Conservation (phyloP, 495 filamentous ascomycete species). For the Haplographium delicatum region DNA sequence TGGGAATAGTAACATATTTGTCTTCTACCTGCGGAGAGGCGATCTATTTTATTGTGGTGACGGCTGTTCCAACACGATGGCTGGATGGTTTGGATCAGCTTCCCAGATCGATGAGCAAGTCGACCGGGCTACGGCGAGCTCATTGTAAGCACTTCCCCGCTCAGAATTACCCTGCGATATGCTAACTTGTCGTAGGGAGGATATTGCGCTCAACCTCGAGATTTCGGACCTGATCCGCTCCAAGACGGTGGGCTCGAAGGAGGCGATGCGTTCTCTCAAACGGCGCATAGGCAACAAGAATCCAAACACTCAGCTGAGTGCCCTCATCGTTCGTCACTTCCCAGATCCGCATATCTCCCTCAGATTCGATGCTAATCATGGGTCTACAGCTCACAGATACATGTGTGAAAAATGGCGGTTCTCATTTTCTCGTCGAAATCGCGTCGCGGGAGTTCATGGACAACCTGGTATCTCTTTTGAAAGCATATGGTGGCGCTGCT, state of each 20-base stretch:
- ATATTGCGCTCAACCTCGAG: slow-evolving; percentile 93
- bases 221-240: slow-evolving; percentile 95
- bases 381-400: slow-evolving; percentile 73
- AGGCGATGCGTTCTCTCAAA: slow-evolving; percentile 95
- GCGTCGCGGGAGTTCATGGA: slow-evolving; percentile 98
- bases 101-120: slow-evolving; percentile 93
- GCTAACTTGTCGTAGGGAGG: slow-evolving; percentile 57
- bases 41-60: no score
- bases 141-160: slow-evolving; percentile 48
- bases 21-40: no score
- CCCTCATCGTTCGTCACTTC: slow-evolving; percentile 63
- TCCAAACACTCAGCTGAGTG: slow-evolving; percentile 90
- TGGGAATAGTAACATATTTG: background rate
- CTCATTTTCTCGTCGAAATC: slow-evolving; percentile 93
- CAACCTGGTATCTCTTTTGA: slow-evolving; percentile 84
- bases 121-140: slow-evolving; percentile 84
- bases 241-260: slow-evolving; percentile 93
- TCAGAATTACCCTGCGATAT: background rate
- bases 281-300: slow-evolving; percentile 92
- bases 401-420: slow-evolving; percentile 95
- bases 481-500: slow-evolving; percentile 66
- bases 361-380: background rate
- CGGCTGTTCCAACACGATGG: slow-evolving; percentile 53
- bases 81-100: slow-evolving; percentile 85
- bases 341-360: no score